phyloP scores from a whole-genome alignment of 331 rosid genomes.

The Prunus yedoensis region DNA sequence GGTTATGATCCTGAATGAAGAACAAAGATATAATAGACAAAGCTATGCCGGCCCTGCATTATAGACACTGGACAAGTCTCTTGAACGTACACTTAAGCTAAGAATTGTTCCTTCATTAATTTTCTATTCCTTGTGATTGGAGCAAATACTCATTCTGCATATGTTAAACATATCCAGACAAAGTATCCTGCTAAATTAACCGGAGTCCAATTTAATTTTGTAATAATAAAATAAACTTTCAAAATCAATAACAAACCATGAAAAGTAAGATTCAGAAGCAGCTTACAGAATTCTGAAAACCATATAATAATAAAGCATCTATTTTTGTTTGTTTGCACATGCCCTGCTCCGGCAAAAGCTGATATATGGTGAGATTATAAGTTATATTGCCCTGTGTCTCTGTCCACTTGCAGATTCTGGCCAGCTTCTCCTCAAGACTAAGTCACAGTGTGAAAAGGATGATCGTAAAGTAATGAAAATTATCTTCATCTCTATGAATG shows the following conservation, averaged over 20 bases:
- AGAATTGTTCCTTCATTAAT: background rate
- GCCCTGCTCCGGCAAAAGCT: conserved; percentile 10
- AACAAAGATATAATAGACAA: background rate
- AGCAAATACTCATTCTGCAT: background rate
- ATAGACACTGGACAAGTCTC: background rate
- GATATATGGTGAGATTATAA: conserved; percentile 1
- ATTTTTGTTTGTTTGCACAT: background rate
- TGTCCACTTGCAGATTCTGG: conserved; percentile 11
- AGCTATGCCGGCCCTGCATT: conserved; percentile 3
- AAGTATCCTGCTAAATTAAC: background rate
- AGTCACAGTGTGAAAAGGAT: conserved; percentile 5
- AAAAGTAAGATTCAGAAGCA: background rate
- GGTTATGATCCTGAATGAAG: conserved; percentile 3
- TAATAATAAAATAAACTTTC: background rate
- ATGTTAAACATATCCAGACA: background rate
- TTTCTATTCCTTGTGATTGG: background rate
- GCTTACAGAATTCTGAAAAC: too few relatives aligned
- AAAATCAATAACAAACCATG: background rate
- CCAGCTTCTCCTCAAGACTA: background rate
- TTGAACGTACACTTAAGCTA: too few relatives aligned
- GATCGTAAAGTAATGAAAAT: background rate
- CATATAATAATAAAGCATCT: background rate
- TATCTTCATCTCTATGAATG: background rate
- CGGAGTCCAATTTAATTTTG: background rate
- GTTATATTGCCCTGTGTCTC: background rate